These are phyloP conservation scores for Arthrobotrys sinensis DNA, from an alignment of 2,329 filamentous ascomycete genomes.

Conservation along the genomic window DNA sequence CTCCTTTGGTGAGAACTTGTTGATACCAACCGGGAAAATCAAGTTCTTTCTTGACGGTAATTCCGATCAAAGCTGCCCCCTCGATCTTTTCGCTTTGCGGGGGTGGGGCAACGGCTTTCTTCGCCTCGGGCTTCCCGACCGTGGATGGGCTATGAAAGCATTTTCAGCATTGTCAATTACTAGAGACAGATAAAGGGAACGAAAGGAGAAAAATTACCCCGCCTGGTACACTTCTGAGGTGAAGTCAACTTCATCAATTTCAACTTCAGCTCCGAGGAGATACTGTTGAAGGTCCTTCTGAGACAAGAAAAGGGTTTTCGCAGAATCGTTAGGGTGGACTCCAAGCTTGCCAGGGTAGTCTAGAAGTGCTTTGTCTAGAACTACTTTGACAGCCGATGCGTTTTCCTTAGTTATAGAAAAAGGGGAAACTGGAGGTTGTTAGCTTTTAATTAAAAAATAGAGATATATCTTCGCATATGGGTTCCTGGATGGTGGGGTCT, in stretches of 20 bases:
- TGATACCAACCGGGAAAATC: constrained; percentile 98
- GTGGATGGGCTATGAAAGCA: constrained; percentile 26
- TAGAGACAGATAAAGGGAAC: not conserved
- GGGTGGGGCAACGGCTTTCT: constrained; percentile 68
- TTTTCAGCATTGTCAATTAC: not conserved
- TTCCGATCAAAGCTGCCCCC: constrained; percentile 81
- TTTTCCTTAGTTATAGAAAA: constrained; percentile 64
- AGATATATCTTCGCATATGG: not conserved
- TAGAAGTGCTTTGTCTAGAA: constrained; percentile 63
- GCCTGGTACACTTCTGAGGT: constrained; percentile 42
- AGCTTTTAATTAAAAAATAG: not conserved
- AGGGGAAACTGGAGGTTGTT: constrained; percentile 63
- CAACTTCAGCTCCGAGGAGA: constrained; percentile 63
- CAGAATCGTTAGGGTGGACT: constrained; percentile 63
- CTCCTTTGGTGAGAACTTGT: constrained; percentile 95
- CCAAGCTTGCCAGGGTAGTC: constrained; percentile 62
- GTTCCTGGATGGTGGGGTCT: not conserved
- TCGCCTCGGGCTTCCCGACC: constrained; percentile 68
- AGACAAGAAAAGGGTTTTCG: constrained; percentile 63
- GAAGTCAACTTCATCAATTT: constrained; percentile 62
- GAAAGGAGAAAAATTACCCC: constrained; percentile 5
- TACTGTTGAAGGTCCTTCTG: constrained; percentile 62
- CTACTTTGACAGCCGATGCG: constrained; percentile 63
- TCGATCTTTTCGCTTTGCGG: constrained; percentile 71
- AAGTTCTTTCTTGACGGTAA: constrained; percentile 85